Base-by-base conservation (phyloP, 768 basidiomycete species). In the Thelephora aurantiotincta region DNA sequence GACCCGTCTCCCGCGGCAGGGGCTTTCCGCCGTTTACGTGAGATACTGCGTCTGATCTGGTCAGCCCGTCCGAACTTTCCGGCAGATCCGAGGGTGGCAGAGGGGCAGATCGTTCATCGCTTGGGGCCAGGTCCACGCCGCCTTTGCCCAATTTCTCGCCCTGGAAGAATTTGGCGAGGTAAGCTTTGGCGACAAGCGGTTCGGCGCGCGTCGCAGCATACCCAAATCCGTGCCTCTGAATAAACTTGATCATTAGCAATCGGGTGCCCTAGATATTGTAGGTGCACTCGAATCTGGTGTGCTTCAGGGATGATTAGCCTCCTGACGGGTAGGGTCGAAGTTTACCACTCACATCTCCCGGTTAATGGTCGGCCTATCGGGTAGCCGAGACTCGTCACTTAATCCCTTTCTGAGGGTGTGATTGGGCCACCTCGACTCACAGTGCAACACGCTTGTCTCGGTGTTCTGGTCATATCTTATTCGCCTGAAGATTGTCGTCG, bases 241-340 rank as follows among this genome's bases (percentile, higher is more conserved):
- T 99, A 99, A 2, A 98, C 74, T 2, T 92, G 88, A 55, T 98
- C 96, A 59, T 99, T 98, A 11, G 89, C 87, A 52, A 99, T 91
- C 0, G 96, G 84, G 58, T 87, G 69, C 1, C 94, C 96, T 48
- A 99, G 76, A 63, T 75, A 97, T 63, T 98, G 96, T 2, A 99
- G 74, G 59, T 99, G 96, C 2, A 99, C 94, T 44, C 96, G 77
- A 49, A 98, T 87, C 63, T 99, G 96, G 65, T 99, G 96, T 0
- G 96, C 92, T 96, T 44, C 16, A 48, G 46, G 19, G 45, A 43
- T 48, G 43, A 35, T 20, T 16, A 38, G 48, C 13, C 5, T 30
- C 12, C 22, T 5, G 11, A 16, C 5, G 13, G 30, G 18, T 44
- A 38, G 35, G 44, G 33, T n/a, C 46, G 38, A 19, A 30, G 20